Conservation (phyloP, 306 rosid species). For the Dryas alaskensis region DNA sequence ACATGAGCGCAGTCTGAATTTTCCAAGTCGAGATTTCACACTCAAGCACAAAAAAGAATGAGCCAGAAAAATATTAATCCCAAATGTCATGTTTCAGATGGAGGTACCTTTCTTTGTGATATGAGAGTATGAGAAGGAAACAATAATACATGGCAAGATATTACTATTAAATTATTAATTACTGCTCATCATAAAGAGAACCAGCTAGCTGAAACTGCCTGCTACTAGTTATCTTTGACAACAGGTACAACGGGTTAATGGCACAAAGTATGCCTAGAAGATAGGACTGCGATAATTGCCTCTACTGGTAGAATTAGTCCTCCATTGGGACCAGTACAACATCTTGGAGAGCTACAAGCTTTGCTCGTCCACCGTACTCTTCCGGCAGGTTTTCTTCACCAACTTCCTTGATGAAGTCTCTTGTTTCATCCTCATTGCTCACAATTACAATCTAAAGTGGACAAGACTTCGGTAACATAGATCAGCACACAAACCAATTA, state of each 20-base stretch:
- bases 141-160: not conserved
- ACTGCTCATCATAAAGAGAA: not conserved
- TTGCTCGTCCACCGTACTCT: conserved; percentile 83
- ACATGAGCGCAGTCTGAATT: no score
- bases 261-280: not conserved
- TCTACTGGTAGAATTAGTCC: conserved; percentile 29
- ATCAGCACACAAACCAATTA: not conserved
- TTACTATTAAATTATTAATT: not conserved
- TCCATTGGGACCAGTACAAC: conserved; percentile 39
- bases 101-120: not conserved
- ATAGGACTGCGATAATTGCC: not conserved
- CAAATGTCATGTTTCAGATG: not conserved
- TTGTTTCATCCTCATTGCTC: conserved; percentile 59
- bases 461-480: not conserved
- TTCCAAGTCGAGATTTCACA: no score
- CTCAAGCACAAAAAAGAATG: no score
- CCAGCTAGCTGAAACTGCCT: not conserved
- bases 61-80: not conserved
- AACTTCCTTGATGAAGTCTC: conserved; percentile 47
- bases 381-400: conserved; percentile 81
- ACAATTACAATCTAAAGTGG: conserved; percentile 72
- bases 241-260: not conserved
- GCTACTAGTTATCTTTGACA: not conserved
- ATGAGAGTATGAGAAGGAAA: not conserved
- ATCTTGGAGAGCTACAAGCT: conserved; percentile 60